Percentiles rank a stretch among this genome's conserved stretches.
These are phyloP conservation scores for Vitis cinerea DNA, from an alignment of 164 flowering plant genomes.

Conservation along the genomic window DNA sequence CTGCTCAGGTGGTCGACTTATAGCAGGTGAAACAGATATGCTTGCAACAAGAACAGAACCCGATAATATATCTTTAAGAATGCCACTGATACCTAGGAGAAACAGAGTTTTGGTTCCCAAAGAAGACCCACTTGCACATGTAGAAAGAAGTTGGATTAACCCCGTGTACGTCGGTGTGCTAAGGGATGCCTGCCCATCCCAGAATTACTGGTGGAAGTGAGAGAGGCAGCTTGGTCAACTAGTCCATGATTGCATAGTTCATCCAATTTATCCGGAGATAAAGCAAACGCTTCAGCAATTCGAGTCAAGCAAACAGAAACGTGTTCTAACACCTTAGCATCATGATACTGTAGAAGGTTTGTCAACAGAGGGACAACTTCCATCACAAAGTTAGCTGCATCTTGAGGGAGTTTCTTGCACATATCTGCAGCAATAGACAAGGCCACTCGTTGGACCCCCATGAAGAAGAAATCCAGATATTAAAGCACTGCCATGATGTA, in stretches of 20 bases:
- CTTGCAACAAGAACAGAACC: constrained; percentile 77
- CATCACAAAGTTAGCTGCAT: constrained; percentile 99
- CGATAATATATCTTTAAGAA: constrained; percentile 81
- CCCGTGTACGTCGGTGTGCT: constrained; percentile 96
- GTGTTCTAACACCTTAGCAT: constrained; percentile 93
- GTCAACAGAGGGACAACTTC: constrained; percentile 96
- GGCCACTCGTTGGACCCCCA: constrained; percentile 75
- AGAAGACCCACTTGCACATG: constrained; percentile 94
- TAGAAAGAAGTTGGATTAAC: constrained; percentile 85
- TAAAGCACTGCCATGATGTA: too few relatives aligned
- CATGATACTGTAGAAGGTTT: constrained; percentile 94
- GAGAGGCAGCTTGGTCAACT: constrained; percentile 88
- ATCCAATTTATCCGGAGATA: constrained; percentile 86
- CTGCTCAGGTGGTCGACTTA: constrained; percentile 97
- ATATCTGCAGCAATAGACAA: constrained; percentile 95
- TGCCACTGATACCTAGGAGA: constrained; percentile 95
- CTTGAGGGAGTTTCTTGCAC: constrained; percentile 37
- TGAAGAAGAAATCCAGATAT: not conserved
- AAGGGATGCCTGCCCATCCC: constrained; percentile 97
- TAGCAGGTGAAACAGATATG: constrained; percentile 85
- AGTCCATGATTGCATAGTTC: constrained; percentile 94
- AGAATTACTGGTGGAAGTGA: constrained; percentile 75
- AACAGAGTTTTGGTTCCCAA: constrained; percentile 85
- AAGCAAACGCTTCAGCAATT: constrained; percentile 94
- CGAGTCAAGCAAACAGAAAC: constrained; percentile 96